Base-by-base conservation (phyloP, 768 basidiomycete species). In the Podaxis sp. region DNA sequence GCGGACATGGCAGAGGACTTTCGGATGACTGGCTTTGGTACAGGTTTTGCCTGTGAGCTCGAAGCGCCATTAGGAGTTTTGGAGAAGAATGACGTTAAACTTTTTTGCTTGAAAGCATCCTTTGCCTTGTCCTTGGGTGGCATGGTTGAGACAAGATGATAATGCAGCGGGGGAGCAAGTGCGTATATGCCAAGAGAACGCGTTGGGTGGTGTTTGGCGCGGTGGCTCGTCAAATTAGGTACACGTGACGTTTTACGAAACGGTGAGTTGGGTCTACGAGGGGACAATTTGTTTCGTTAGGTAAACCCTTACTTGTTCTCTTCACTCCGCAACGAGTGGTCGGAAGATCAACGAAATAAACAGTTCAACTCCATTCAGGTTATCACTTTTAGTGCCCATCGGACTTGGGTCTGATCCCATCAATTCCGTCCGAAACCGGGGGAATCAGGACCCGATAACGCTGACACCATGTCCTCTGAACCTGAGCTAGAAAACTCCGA, bases 51-150 rank as follows among this genome's bases (percentile, higher is more conserved):
- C 24, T 73, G 59, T 42, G 68, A 64, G 53, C 68, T 66, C 56
- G 68, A 62, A 13, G 76, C 70, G 58, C 61, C 66, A 51, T 63
- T 55, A 26, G 72, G 57, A 17, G 64, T 64, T 73, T 86, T 76
- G 6, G 79, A 75, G 65, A 92, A 90, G 75, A 85, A 93, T 3
- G 86, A 83, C 71, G 85, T 86, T 8, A 92, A 79, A 67, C 87
- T 90, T 69, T 90, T 92, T 72, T 92, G 91, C 67, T 88, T 90
- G 74, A 77, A 67, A 52, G 75, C 72, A 22, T 85, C 83, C 1
- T 72, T 68, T 2, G 70, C 58, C 66, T 79, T 81, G 61, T 73
- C 71, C 57, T 80, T 80, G n/a, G 77, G 75, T n/a, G 78, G 64
- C 79, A 81, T 81, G 36, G 52, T 66, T 38, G 26, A 19, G 1